A percentile compares a stretch with the other conserved stretches of the same genome.
phyloP scores from a whole-genome alignment of 257 asterid genomes.

The Buddleja alternifolia region DNA sequence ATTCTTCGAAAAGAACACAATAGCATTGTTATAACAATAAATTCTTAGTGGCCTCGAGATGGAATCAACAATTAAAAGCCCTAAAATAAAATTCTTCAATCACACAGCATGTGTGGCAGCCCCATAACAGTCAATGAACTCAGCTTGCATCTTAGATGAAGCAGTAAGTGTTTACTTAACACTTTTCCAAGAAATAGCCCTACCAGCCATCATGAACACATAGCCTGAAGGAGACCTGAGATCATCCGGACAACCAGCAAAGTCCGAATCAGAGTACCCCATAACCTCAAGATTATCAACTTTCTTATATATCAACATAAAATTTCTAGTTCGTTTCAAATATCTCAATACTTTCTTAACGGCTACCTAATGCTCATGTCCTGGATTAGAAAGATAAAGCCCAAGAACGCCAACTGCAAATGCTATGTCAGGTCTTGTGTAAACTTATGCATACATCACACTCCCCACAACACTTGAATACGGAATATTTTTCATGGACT shows the following conservation, averaged over 20 bases:
- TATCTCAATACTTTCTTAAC: background rate
- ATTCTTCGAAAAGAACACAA: no score
- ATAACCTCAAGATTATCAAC: background rate
- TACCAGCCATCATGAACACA: background rate
- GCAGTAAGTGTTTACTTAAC: conserved; percentile 3
- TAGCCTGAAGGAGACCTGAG: conserved; percentile 3
- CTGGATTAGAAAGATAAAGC: no score
- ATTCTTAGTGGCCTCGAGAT: background rate
- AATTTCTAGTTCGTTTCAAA: background rate
- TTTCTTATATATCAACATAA: background rate
- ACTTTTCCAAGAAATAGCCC: conserved; percentile 23
- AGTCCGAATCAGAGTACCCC: background rate
- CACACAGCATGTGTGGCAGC: background rate
- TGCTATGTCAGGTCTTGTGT: background rate
- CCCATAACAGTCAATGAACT: background rate
- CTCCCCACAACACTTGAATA: background rate
- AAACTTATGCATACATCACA: conserved; percentile 4
- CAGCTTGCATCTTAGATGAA: background rate
- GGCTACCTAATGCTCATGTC: background rate
- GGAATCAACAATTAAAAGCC: background rate
- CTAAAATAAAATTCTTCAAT: background rate
- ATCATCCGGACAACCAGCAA: conserved; percentile 1
- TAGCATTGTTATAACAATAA: no score
- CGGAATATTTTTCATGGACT: background rate
- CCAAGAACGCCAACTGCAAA: no score